phyloP scores from a whole-genome alignment of 768 basidiomycete species.

The Mycena metata region DNA sequence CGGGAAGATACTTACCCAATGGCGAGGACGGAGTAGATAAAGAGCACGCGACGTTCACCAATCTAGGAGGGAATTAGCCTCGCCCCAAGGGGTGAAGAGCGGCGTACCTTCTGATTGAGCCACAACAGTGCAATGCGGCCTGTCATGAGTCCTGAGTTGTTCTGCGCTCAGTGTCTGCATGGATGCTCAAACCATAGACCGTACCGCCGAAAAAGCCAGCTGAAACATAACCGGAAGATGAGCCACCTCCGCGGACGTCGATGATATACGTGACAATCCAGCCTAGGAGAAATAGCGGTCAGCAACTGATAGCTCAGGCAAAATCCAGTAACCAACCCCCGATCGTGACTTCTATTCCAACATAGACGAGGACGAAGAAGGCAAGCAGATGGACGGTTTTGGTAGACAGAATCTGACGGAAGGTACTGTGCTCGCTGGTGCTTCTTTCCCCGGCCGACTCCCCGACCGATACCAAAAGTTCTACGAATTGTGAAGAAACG shows the following conservation, averaged over 20 bases:
- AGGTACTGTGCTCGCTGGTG: constrained; percentile 53
- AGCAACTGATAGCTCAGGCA: too few species aligned
- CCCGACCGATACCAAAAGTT: constrained; percentile 68
- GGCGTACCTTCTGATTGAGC: constrained; percentile 64
- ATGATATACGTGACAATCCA: constrained; percentile 79
- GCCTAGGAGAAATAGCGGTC: constrained; percentile 50
- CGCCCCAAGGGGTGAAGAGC: not conserved
- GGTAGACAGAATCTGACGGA: constrained; percentile 65
- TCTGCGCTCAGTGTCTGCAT: not conserved
- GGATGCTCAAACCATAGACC: not conserved
- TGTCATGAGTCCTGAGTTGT: constrained; percentile 64
- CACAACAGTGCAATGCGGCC: constrained; percentile 70
- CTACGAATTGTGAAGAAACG: constrained; percentile 47
- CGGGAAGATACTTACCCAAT: constrained; percentile 55
- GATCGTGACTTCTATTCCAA: constrained; percentile 76
- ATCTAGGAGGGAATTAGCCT: constrained; percentile 48
- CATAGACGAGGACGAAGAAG: constrained; percentile 74
- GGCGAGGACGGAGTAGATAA: constrained; percentile 64
- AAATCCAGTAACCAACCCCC: constrained; percentile 51
- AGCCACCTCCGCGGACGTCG: constrained; percentile 58
- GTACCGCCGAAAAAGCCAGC: constrained; percentile 70
- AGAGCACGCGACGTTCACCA: constrained; percentile 67
- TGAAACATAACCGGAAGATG: constrained; percentile 68
- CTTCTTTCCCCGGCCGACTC: constrained; percentile 56
- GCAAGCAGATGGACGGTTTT: constrained; percentile 74